Evolutionary conservation across 169 alveolate species (phyloP).

Genomic region (Amoebophrya sp.): DNA sequence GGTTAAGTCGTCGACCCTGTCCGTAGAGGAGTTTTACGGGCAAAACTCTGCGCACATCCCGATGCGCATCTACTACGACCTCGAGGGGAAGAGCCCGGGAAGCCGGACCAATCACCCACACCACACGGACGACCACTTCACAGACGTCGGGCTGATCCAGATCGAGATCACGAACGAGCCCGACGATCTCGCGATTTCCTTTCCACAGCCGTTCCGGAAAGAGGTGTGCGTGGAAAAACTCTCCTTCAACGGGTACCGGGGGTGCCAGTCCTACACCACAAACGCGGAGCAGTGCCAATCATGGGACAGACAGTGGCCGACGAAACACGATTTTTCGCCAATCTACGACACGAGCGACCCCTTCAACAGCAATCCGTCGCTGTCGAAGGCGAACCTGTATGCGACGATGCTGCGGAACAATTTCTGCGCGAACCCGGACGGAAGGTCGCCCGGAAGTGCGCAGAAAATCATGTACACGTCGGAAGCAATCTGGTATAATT

Average conservation of each 20-base stretch:
- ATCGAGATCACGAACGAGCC: neutral
- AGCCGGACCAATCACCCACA: neutral
- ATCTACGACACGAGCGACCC: neutral
- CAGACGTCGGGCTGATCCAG: neutral
- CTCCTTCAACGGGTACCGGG: neutral
- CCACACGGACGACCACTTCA: neutral
- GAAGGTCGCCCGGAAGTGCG: neutral
- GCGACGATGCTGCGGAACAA: neutral
- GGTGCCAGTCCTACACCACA: neutral
- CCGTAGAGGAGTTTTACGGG: neutral
- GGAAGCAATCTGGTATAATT: neutral
- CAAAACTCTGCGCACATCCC: neutral
- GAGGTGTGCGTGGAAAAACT: neutral
- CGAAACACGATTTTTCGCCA: neutral
- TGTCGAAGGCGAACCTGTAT: neutral
- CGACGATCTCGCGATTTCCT: neutral
- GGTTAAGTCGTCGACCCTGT: neutral
- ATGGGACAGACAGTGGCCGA: neutral
- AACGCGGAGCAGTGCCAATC: neutral
- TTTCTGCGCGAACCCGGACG: neutral
- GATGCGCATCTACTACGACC: neutral
- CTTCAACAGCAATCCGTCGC: neutral
- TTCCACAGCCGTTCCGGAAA: neutral
- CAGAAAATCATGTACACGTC: neutral
- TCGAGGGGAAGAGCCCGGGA: neutral